These are phyloP conservation scores for Wickerhamomyces tratensis DNA, from an alignment of 805 yeast genomes.

Conservation along the genomic window DNA sequence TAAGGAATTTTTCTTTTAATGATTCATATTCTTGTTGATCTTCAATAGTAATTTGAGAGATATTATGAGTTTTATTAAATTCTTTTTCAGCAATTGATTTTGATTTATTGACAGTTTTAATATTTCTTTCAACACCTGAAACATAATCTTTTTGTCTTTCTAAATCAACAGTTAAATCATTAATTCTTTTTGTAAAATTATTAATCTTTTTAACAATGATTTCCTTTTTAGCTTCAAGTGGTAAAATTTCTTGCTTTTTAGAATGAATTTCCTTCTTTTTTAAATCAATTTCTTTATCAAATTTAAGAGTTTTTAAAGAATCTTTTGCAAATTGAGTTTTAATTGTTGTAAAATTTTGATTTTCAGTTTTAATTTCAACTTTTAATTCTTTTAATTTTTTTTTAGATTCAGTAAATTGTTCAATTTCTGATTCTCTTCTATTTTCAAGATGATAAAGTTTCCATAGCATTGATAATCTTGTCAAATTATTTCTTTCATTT, in stretches of 20 bases:
- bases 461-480: slow-evolving; percentile 47
- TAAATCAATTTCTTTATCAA: slow-evolving; percentile 26
- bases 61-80: slow-evolving; percentile 20
- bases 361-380: slow-evolving; percentile 25
- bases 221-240: slow-evolving; percentile 47
- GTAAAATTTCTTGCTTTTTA: slow-evolving; percentile 40
- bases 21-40: slow-evolving; percentile 48
- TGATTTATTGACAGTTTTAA: slow-evolving; percentile 34
- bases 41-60: slow-evolving; percentile 33
- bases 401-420: slow-evolving; percentile 18
- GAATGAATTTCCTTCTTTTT: slow-evolving; percentile 32
- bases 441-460: slow-evolving; percentile 53
- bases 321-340: slow-evolving; percentile 38
- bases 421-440: slow-evolving; percentile 16
- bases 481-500: slow-evolving; percentile 34
- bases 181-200: slow-evolving; percentile 36
- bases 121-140: slow-evolving; percentile 33
- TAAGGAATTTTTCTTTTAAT: slow-evolving; percentile 46
- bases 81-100: slow-evolving; percentile 27
- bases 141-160: slow-evolving; percentile 38
- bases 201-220: slow-evolving; percentile 36
- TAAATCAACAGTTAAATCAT: slow-evolving; percentile 41
- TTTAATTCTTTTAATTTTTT: slow-evolving; percentile 21
- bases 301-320: slow-evolving; percentile 30
- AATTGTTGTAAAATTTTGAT: slow-evolving; percentile 25